phyloP scores from a whole-genome alignment of 2,329 filamentous ascomycete genomes.

The Talaromyces piceae region DNA sequence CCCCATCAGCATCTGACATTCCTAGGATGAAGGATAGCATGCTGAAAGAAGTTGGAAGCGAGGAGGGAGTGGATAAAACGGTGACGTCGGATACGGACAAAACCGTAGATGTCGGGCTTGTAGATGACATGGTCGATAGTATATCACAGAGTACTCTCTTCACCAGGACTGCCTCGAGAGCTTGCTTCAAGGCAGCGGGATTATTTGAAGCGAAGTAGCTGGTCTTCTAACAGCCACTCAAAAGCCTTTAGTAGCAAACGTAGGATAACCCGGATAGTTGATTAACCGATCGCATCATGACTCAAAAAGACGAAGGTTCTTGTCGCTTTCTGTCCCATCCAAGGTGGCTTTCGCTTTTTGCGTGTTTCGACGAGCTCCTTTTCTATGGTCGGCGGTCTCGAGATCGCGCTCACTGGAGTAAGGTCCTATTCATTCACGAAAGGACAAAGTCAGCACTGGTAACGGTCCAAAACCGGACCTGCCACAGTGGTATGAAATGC shows the following conservation, averaged over 20 bases:
- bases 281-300: neutral
- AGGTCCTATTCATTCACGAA: too few species aligned
- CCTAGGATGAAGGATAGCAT: conserved; percentile 13
- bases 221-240: neutral
- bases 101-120: neutral
- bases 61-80: neutral
- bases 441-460: neutral
- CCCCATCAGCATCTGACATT: conserved; percentile 13
- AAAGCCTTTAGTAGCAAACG: neutral
- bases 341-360: neutral
- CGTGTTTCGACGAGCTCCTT: neutral
- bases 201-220: neutral
- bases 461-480: neutral
- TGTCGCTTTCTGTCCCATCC: neutral
- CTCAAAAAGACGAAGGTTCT: neutral
- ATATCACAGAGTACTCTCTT: neutral
- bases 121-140: neutral
- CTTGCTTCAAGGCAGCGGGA: neutral
- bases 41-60: conserved; percentile 14
- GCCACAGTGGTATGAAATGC: neutral
- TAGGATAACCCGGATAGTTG: neutral
- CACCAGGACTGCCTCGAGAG: neutral
- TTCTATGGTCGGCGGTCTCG: neutral
- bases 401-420: neutral
- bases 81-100: neutral